A percentile compares a stretch with the other conserved stretches of the same genome.
These are phyloP conservation scores for Botrytis elliptica DNA, from an alignment of 2,329 filamentous ascomycete genomes.

Conservation along the genomic window DNA sequence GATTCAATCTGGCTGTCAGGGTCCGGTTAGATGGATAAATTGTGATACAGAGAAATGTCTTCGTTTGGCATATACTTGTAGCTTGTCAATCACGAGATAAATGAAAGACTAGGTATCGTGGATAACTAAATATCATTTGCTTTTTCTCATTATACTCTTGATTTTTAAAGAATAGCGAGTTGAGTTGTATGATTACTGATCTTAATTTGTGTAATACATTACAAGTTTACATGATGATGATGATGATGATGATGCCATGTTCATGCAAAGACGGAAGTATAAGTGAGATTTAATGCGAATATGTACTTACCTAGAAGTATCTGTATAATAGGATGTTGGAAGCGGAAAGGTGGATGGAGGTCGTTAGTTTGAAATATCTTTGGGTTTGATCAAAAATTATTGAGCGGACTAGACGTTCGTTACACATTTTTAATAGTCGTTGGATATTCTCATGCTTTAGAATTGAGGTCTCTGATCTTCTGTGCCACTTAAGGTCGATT, in stretches of 20 bases:
- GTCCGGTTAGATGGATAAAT: too few relatives aligned
- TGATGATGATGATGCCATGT: too few relatives aligned
- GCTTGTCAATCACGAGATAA: too few relatives aligned
- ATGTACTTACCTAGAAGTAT: background rate
- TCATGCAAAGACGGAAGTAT: background rate
- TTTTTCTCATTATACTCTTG: rapidly evolving
- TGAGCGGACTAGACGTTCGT: background rate
- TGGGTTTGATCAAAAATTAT: too few relatives aligned
- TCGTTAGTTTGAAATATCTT: too few relatives aligned
- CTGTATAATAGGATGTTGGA: background rate
- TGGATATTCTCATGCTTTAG: background rate
- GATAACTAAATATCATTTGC: too few relatives aligned
- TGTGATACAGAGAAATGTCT: background rate
- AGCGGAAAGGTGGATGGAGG: background rate
- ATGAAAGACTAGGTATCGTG: too few relatives aligned
- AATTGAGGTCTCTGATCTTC: background rate
- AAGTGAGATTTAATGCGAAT: background rate
- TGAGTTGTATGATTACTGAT: background rate
- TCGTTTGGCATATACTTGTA: background rate
- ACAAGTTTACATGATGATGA: too few relatives aligned
- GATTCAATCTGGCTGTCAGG: too few relatives aligned
- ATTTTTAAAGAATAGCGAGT: background rate
- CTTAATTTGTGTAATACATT: too few relatives aligned
- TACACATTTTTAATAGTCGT: background rate
- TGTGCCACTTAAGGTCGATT: background rate